Evolutionary conservation across 2,329 filamentous ascomycete species (phyloP).

Genomic region (Monosporascus sp.): DNA sequence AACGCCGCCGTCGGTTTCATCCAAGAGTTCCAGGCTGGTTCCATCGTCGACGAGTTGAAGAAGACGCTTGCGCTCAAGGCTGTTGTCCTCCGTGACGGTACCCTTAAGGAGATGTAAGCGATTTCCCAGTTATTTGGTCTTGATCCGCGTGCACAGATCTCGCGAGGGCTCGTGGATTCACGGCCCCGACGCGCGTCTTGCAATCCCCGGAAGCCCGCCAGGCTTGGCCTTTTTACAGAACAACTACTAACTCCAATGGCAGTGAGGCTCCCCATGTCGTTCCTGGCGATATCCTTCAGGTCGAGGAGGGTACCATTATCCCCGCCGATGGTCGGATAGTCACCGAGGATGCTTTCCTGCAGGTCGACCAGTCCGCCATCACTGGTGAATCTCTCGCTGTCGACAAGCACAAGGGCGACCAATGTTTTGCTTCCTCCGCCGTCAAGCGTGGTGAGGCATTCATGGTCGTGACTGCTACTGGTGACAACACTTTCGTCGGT

Average conservation of each 20-base stretch:
- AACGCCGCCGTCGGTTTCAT: constrained; percentile 84
- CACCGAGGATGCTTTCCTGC: constrained; percentile 76
- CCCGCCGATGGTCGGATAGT: constrained; percentile 84
- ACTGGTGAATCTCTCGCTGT: constrained; percentile 89
- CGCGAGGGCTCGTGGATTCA: no score
- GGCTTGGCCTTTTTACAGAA: no score
- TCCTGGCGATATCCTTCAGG: constrained; percentile 82
- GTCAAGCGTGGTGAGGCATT: constrained; percentile 89
- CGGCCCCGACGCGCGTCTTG: no score
- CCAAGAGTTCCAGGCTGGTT: constrained; percentile 85
- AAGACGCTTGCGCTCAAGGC: constrained; percentile 86
- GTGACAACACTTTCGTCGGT: constrained; percentile 87
- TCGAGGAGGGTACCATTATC: constrained; percentile 90
- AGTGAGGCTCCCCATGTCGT: constrained; percentile 74
- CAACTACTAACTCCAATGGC: no score
- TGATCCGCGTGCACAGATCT: no score
- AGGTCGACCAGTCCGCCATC: constrained; percentile 88
- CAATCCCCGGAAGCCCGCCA: no score
- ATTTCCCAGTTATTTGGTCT: no score
- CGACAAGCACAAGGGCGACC: constrained; percentile 78
- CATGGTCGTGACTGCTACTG: constrained; percentile 75
- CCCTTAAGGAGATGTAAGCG: constrained; percentile 59
- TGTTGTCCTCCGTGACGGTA: constrained; percentile 76
- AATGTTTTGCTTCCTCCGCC: constrained; percentile 78
- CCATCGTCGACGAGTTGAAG: constrained; percentile 86